Percentiles rank a stretch among this genome's conserved stretches.
These are phyloP conservation scores for Trichoderma asperelloides DNA, from an alignment of 495 filamentous ascomycete species.

Conservation along the genomic window DNA sequence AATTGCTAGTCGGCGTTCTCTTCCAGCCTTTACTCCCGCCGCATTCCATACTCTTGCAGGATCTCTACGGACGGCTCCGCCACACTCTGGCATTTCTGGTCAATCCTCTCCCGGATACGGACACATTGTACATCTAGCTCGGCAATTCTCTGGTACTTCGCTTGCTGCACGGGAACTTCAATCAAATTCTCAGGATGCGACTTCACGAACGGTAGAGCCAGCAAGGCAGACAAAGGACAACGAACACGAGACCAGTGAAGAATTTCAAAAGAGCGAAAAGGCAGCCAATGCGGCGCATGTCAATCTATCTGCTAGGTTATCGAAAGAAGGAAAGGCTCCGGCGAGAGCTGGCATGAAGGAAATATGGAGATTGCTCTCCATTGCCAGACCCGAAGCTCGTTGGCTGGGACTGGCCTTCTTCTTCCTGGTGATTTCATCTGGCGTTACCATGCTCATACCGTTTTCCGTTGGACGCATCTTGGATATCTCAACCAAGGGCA, in stretches of 20 bases:
- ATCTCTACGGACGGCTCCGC: not conserved
- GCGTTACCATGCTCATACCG: slow-evolving; percentile 88
- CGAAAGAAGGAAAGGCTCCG: slow-evolving; percentile 61
- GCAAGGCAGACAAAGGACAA: slow-evolving; percentile 17
- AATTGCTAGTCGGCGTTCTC: not conserved
- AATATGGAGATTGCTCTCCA: slow-evolving; percentile 78
- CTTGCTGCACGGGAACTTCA: not conserved
- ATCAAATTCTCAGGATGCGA: slow-evolving; percentile 6
- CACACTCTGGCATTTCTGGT: not conserved
- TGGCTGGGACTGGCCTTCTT: slow-evolving; percentile 72
- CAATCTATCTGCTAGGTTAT: slow-evolving; percentile 77
- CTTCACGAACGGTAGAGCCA: not conserved
- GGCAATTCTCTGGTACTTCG: slow-evolving; percentile 1
- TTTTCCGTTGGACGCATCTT: slow-evolving; percentile 94
- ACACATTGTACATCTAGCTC: not conserved
- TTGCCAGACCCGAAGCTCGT: slow-evolving; percentile 75
- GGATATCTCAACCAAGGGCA: slow-evolving; percentile 47
- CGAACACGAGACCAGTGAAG: slow-evolving; percentile 18
- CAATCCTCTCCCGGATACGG: not conserved
- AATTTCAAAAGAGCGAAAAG: slow-evolving; percentile 49
- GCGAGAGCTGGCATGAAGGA: slow-evolving; percentile 62
- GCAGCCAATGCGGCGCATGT: slow-evolving; percentile 81
- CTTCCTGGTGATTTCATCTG: slow-evolving; percentile 77
- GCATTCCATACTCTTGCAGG: not conserved
- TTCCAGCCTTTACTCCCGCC: not conserved